These are phyloP conservation scores for Funneliformis mosseae DNA, from an alignment of 192 early-diverging fungal genomes.

Conservation along the genomic window DNA sequence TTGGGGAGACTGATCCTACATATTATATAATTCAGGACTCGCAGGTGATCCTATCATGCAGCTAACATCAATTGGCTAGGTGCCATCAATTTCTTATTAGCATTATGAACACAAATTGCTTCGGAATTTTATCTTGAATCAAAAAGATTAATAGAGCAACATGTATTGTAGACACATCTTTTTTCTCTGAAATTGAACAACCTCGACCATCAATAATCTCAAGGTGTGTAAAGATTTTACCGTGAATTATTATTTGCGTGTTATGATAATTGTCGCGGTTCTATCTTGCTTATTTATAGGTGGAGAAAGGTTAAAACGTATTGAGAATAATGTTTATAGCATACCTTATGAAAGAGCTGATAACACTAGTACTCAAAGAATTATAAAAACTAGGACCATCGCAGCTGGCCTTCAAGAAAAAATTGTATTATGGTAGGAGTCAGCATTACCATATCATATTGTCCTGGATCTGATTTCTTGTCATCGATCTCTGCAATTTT, in stretches of 20 bases:
- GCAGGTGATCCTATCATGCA: slow-evolving; percentile 17
- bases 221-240: not conserved
- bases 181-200: not conserved
- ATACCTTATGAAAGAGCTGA: not conserved
- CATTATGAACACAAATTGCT: not conserved
- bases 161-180: not conserved
- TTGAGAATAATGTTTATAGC: not conserved
- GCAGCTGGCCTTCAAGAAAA: slow-evolving; percentile 31
- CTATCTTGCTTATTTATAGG: not conserved
- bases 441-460: too few relatives aligned
- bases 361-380: not conserved
- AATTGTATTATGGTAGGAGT: slow-evolving; percentile 47
- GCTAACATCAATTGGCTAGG: not conserved
- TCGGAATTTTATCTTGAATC: not conserved
- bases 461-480: slow-evolving; percentile 45
- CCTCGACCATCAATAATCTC: not conserved
- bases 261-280: not conserved
- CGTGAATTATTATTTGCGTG: not conserved
- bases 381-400: not conserved
- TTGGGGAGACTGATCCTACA: slow-evolving; percentile 32
- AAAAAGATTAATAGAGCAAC: not conserved
- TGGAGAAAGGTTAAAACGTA: not conserved
- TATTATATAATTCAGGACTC: not conserved
- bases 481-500: too few relatives aligned
- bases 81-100: slow-evolving; percentile 2